These are phyloP conservation scores for Psilocybe cubensis DNA, from an alignment of 768 basidiomycete genomes.

Conservation along the genomic window DNA sequence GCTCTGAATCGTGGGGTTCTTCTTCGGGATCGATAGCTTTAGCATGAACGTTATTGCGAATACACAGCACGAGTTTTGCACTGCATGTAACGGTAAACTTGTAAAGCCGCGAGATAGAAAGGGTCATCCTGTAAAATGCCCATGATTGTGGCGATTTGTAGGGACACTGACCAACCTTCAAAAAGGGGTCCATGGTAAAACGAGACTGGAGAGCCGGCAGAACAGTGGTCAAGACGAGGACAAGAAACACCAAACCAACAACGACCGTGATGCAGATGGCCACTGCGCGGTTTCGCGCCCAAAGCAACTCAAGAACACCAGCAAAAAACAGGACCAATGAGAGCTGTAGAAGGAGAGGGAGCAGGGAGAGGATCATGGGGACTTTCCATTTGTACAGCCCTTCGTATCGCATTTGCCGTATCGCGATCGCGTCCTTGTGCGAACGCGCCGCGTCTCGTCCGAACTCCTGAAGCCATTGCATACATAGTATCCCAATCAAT, in stretches of 20 bases:
- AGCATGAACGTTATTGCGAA: neutral
- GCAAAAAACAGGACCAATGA: constrained; percentile 31
- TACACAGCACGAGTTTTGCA: neutral
- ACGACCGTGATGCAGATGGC: constrained; percentile 19
- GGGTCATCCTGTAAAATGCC: constrained; percentile 19
- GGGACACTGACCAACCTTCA: constrained; percentile 22
- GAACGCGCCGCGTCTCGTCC: constrained; percentile 19
- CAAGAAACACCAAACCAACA: constrained; percentile 18
- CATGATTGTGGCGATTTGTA: constrained; percentile 31
- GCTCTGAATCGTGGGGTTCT: constrained; percentile 1
- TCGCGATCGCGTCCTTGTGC: constrained; percentile 21
- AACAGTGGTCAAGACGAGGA: constrained; percentile 25
- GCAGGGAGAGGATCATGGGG: constrained; percentile 23
- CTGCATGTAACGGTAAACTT: neutral
- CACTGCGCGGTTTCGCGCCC: constrained; percentile 19
- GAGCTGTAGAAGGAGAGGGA: constrained; percentile 29
- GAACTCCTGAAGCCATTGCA: constrained; percentile 31
- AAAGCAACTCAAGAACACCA: constrained; percentile 28
- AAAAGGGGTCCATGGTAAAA: constrained; percentile 3
- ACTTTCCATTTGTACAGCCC: constrained; percentile 30
- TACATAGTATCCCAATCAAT: constrained; percentile 26
- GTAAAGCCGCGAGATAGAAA: neutral
- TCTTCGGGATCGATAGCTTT: neutral
- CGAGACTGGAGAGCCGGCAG: constrained; percentile 25
- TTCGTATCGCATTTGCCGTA: constrained; percentile 29